phyloP scores from a whole-genome alignment of 1,284 basidiomycete genomes.

The Ganoderma lucidum region DNA sequence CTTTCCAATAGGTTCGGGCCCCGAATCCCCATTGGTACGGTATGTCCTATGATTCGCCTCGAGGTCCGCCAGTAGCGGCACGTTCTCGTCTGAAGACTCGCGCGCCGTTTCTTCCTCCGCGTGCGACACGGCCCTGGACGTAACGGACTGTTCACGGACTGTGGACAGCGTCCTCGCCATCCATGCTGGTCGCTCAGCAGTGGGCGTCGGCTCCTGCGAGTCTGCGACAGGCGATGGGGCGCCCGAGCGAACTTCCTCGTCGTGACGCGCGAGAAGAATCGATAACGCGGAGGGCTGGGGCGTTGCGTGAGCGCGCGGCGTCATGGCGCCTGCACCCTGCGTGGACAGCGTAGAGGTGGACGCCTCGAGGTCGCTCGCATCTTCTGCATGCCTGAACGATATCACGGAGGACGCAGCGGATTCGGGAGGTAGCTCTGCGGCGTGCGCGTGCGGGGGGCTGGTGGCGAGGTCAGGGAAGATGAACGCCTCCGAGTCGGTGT shows the following conservation, averaged over 20 bases:
- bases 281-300: conserved; percentile 52
- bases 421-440: conserved; percentile 7
- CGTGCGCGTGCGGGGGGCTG: conserved; percentile 24
- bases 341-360: conserved; percentile 46
- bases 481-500: conserved; percentile 42
- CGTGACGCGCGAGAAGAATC: conserved; percentile 46
- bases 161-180: conserved; percentile 18
- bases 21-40: conserved; percentile 30
- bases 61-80: conserved; percentile 39
- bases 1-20: conserved; percentile 29
- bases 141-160: conserved; percentile 17
- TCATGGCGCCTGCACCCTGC: conserved; percentile 31
- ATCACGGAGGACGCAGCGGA: conserved; percentile 40
- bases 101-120: neutral
- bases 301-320: conserved; percentile 32
- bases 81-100: conserved; percentile 30
- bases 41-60: conserved; percentile 37
- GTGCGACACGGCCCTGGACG: conserved; percentile 10
- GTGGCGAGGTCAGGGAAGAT: conserved; percentile 46
- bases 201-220: conserved; percentile 53
- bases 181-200: conserved; percentile 64
- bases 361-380: conserved; percentile 38
- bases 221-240: conserved; percentile 22
- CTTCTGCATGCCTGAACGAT: conserved; percentile 34
- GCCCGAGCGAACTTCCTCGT: conserved; percentile 19